A percentile compares a stretch with the other conserved stretches of the same genome.
Evolutionary conservation across 495 filamentous ascomycete species (phyloP).

Genomic region (Hypoxylon fuscum): DNA sequence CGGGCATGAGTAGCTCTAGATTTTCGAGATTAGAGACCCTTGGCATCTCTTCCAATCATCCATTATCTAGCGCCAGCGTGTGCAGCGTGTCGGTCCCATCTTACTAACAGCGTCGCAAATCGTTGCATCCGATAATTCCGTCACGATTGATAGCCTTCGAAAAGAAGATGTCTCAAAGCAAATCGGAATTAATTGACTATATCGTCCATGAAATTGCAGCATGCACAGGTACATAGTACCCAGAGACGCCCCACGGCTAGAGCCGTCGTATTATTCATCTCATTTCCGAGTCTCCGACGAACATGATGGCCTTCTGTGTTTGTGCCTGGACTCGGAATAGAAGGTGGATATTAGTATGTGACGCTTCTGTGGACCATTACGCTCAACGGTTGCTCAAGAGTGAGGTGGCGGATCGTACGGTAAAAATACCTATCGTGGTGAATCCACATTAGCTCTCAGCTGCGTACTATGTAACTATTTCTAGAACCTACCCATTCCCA

Average conservation of each 20-base stretch:
- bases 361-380: conserved; percentile 1
- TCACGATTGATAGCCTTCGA: neutral
- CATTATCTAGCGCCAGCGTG: conserved; percentile 12
- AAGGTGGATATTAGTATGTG: conserved; percentile 1
- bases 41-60: conserved; percentile 26
- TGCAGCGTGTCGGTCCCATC: conserved; percentile 16
- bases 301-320: neutral
- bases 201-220: conserved; percentile 25
- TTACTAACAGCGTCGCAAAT: conserved; percentile 18
- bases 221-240: too few species aligned
- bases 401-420: conserved; percentile 24
- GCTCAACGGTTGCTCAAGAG: neutral
- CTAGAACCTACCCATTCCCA: conserved; percentile 20
- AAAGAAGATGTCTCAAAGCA: conserved; percentile 19
- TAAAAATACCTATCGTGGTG: conserved; percentile 12
- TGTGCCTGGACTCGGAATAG: too few species aligned
- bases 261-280: conserved; percentile 22
- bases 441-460: conserved; percentile 16
- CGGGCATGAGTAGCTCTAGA: conserved; percentile 31
- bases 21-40: conserved; percentile 23
- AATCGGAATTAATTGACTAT: conserved; percentile 11
- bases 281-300: conserved; percentile 21
- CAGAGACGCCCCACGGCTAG: conserved; percentile 18
- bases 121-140: conserved; percentile 26
- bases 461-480: conserved; percentile 26